Conservation (phyloP, 2,329 filamentous ascomycete genomes). For the Dactylellina leptospora region DNA sequence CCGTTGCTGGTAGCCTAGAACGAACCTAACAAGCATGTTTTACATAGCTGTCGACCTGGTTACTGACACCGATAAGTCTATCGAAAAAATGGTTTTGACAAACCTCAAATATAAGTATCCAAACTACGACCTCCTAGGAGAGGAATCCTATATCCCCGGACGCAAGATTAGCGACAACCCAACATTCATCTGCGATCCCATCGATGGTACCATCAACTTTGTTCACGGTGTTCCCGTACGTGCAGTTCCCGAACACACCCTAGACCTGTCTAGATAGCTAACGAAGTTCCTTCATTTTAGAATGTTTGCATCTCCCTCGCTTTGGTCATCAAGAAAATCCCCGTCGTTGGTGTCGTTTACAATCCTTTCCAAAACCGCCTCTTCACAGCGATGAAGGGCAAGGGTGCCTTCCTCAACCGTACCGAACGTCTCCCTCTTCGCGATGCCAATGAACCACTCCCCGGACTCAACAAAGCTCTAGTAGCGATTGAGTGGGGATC, state of each 20-base stretch:
- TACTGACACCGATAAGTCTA: constrained; percentile 73
- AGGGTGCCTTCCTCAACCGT: constrained; percentile 69
- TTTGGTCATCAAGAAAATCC: constrained; percentile 70
- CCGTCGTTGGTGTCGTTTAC: constrained; percentile 78
- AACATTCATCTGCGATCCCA: constrained; percentile 83
- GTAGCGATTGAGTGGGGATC: constrained; percentile 79
- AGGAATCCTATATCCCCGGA: constrained; percentile 78
- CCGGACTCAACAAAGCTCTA: constrained; percentile 70
- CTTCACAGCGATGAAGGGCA: constrained; percentile 73
- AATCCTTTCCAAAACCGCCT: constrained; percentile 77
- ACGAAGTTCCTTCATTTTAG: constrained; percentile 9
- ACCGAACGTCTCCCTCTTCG: constrained; percentile 60
- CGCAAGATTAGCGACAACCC: constrained; percentile 70
- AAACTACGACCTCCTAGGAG: constrained; percentile 72
- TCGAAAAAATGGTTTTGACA: constrained; percentile 70
- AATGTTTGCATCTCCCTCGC: constrained; percentile 80
- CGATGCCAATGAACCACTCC: constrained; percentile 67
- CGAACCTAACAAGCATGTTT: constrained; percentile 22
- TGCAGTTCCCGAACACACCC: constrained; percentile 4
- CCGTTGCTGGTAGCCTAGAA: neutral
- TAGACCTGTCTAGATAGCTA: constrained; percentile 9
- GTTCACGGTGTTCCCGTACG: constrained; percentile 52
- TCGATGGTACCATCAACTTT: constrained; percentile 68
- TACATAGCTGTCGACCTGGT: constrained; percentile 72
- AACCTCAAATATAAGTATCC: constrained; percentile 68